A percentile compares a stretch with the other conserved stretches of the same genome.
These are phyloP conservation scores for Ophiocordyceps camponoti-floridani DNA, from an alignment of 2,329 filamentous ascomycete genomes.

Conservation along the genomic window DNA sequence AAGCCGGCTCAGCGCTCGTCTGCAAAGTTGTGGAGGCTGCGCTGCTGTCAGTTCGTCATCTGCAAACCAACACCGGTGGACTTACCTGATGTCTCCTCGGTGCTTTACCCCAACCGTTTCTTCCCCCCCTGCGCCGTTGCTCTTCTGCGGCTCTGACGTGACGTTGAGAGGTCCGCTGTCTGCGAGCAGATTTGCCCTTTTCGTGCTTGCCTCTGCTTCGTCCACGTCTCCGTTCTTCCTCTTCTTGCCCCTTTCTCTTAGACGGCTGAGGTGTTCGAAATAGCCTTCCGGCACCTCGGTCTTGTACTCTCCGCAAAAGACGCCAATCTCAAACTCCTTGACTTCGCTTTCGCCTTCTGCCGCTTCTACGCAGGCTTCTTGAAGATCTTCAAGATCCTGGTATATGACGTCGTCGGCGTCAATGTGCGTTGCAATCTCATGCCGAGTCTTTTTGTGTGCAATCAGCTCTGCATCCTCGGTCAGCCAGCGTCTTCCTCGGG, in stretches of 20 bases:
- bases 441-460: conserved; percentile 19
- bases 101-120: background rate
- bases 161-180: background rate
- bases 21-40: background rate
- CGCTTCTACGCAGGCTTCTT: conserved; percentile 57
- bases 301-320: conserved; percentile 77
- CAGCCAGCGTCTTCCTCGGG: background rate
- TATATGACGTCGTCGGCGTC: conserved; percentile 10
- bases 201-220: background rate
- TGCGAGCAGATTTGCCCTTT: background rate
- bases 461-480: conserved; percentile 18
- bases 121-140: background rate
- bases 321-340: conserved; percentile 69
- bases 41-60: background rate
- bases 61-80: background rate
- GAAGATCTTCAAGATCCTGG: conserved; percentile 53
- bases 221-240: background rate
- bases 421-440: conserved; percentile 15
- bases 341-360: conserved; percentile 30
- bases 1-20: background rate
- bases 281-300: conserved; percentile 66
- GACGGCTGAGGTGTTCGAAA: conserved; percentile 59
- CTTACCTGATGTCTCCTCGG: background rate
- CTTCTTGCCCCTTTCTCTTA: conserved; percentile 38
- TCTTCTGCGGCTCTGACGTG: background rate